Evolutionary conservation across 2,329 filamentous ascomycete species (phyloP).

Genomic region (Aspergillus phoenicis): DNA sequence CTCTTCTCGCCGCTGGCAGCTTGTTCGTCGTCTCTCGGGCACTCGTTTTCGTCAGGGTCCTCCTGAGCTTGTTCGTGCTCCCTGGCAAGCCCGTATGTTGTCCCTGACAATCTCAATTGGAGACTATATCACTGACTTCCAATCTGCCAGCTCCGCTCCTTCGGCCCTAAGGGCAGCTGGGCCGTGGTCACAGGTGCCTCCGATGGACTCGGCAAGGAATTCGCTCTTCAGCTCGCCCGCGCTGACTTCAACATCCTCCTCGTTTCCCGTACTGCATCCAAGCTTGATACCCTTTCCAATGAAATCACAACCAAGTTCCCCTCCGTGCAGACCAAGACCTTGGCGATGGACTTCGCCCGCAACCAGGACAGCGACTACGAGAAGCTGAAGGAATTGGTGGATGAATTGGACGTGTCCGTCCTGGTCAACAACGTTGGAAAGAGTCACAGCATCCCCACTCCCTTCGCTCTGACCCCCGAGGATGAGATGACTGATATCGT

Average conservation of each 20-base stretch:
- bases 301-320: slow-evolving; percentile 73
- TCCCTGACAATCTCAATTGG: background rate
- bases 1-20: slow-evolving; percentile 55
- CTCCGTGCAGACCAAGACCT: slow-evolving; percentile 70
- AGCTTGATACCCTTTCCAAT: slow-evolving; percentile 74
- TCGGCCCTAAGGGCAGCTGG: slow-evolving; percentile 90
- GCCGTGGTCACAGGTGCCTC: slow-evolving; percentile 93
- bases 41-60: slow-evolving; percentile 61
- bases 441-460: slow-evolving; percentile 88
- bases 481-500: slow-evolving; percentile 87
- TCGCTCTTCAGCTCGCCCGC: slow-evolving; percentile 81
- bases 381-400: slow-evolving; percentile 67
- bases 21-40: slow-evolving; percentile 60
- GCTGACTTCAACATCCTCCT: slow-evolving; percentile 95
- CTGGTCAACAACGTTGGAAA: slow-evolving; percentile 97
- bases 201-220: slow-evolving; percentile 96
- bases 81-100: slow-evolving; percentile 52
- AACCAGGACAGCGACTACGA: slow-evolving; percentile 81
- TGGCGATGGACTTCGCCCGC: slow-evolving; percentile 89
- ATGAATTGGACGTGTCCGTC: slow-evolving; percentile 78
- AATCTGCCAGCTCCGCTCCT: slow-evolving; percentile 71
- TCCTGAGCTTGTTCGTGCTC: slow-evolving; percentile 70
- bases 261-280: slow-evolving; percentile 91
- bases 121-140: slow-evolving; percentile 17
- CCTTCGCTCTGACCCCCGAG: slow-evolving; percentile 77